Percentiles rank a stretch among this genome's conserved stretches.
phyloP scores from a whole-genome alignment of 75 land plant genomes.

The Cupressus sempervirens region DNA sequence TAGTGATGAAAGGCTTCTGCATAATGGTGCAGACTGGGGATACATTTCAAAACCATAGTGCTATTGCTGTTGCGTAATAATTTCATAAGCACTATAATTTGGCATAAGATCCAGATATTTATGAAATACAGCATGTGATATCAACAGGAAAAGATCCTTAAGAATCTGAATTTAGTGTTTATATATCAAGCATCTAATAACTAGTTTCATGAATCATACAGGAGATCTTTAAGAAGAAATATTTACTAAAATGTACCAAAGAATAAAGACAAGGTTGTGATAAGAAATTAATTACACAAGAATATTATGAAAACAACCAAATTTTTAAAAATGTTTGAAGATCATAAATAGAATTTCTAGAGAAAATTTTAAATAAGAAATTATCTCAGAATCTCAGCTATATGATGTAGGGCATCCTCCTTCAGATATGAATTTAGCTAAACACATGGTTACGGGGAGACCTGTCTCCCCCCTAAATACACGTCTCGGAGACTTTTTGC shows the following conservation, averaged over 20 bases:
- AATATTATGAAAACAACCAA: neutral
- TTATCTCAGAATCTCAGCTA: neutral
- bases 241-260: neutral
- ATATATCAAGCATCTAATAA: neutral
- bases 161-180: neutral
- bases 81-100: neutral
- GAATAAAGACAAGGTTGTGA: neutral
- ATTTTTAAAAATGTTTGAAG: neutral
- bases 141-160: neutral
- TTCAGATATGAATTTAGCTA: no score
- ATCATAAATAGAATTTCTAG: neutral
- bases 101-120: neutral
- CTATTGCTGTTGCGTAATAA: neutral
- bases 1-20: neutral
- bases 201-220: no score
- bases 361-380: neutral
- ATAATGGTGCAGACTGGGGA: neutral
- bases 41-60: neutral
- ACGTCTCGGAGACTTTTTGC: no score
- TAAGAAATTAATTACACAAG: neutral
- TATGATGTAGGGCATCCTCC: neutral
- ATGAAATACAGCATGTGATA: neutral
- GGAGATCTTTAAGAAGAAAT: neutral
- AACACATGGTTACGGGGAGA: no score
- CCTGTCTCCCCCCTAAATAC: no score